Percentiles rank a stretch among this genome's conserved stretches.
Conservation (phyloP, 2,329 filamentous ascomycete species). For the Arachnomyces sp. region DNA sequence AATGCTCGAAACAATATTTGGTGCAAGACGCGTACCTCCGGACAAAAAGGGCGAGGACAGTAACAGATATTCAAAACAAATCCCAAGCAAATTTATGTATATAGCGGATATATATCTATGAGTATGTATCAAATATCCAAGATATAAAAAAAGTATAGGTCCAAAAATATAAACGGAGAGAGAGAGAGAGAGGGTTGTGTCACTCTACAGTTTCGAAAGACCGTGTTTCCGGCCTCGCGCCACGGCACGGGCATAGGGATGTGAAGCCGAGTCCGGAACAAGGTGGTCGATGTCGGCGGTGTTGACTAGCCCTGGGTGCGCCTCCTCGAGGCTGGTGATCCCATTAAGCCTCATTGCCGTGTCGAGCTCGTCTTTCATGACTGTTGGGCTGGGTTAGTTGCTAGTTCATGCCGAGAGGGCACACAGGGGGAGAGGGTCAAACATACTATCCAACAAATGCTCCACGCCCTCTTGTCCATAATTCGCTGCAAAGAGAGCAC, state of each 20-base stretch:
- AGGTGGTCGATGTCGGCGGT: conserved; percentile 44
- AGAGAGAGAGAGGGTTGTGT: background rate
- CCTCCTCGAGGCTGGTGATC: conserved; percentile 37
- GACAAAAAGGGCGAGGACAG: too few species aligned
- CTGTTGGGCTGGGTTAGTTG: conserved; percentile 14
- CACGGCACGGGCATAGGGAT: conserved; percentile 35
- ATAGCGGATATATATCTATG: too few species aligned
- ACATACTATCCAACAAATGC: conserved; percentile 48
- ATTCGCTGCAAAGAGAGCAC: conserved; percentile 45
- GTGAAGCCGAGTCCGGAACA: conserved; percentile 32
- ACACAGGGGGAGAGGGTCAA: background rate
- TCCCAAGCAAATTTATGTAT: too few species aligned
- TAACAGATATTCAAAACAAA: too few species aligned
- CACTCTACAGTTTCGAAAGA: conserved; percentile 21
- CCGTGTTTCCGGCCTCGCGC: conserved; percentile 19
- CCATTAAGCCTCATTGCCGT: conserved; percentile 42
- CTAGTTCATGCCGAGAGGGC: background rate
- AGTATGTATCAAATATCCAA: too few species aligned
- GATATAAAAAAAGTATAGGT: too few species aligned
- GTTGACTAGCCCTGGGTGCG: conserved; percentile 37
- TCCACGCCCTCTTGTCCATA: conserved; percentile 49
- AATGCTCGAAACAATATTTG: too few species aligned
- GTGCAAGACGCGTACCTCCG: too few species aligned
- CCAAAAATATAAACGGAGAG: too few species aligned
- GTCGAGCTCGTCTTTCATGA: conserved; percentile 41